Evolutionary conservation across 2,329 filamentous ascomycete species (phyloP).

Genomic region (Trichoderma sp.): DNA sequence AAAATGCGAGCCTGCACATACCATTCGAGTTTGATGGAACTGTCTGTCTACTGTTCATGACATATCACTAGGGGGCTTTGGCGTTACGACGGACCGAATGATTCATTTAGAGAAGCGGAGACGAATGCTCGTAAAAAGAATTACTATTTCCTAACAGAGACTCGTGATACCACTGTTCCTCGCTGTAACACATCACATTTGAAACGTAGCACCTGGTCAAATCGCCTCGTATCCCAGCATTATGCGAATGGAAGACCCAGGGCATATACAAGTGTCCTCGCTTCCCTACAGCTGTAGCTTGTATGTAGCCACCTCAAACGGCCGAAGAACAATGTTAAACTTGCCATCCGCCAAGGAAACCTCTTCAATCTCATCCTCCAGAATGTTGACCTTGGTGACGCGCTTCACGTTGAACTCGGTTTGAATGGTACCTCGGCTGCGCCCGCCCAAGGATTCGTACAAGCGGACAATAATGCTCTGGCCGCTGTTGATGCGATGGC

Average conservation of each 20-base stretch:
- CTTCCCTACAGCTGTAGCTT: slow-evolving; percentile 54
- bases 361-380: slow-evolving; percentile 82
- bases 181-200: neutral
- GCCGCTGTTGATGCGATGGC: slow-evolving; percentile 64
- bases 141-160: neutral
- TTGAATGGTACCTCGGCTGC: slow-evolving; percentile 66
- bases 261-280: slow-evolving; percentile 29
- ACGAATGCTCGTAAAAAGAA: neutral
- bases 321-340: slow-evolving; percentile 64
- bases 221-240: slow-evolving; percentile 13
- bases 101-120: slow-evolving; percentile 1
- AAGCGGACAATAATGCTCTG: slow-evolving; percentile 79
- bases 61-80: neutral
- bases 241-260: slow-evolving; percentile 23
- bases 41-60: slow-evolving; percentile 1
- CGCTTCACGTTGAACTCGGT: slow-evolving; percentile 70
- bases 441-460: slow-evolving; percentile 86
- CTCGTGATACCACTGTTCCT: neutral
- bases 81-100: slow-evolving; percentile 5
- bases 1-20: slow-evolving; percentile 10
- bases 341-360: slow-evolving; percentile 49
- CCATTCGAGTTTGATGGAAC: neutral
- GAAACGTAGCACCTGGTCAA: neutral
- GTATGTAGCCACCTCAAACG: slow-evolving; percentile 85
- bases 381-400: slow-evolving; percentile 78